Base-by-base conservation (phyloP, 2,329 filamentous ascomycete species). In the Colletotrichum nymphaeae region DNA sequence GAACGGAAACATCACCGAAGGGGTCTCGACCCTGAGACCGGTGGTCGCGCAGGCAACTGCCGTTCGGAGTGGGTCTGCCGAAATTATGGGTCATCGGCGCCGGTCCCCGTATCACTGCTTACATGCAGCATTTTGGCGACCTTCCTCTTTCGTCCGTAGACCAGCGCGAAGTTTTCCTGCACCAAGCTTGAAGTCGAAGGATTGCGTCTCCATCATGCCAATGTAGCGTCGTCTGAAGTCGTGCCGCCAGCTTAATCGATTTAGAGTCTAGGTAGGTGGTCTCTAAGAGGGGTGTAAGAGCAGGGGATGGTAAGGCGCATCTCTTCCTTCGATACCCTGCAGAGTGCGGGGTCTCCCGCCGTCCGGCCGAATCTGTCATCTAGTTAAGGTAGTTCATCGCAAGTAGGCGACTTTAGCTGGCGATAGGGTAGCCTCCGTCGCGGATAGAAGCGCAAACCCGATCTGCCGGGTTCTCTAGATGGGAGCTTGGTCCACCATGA, bases 341-440 rank as follows among this genome's bases (percentile, higher is more conserved):
- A 57, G 9, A 62, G 46, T 70, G 71, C 71, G 71, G 58, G 66
- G 70, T 63, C 56, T 63, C 26, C 65, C 59, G 56, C 14, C 14
- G 16, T 58, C 24, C 63, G 52, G 52, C 52, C 24, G 63, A 57
- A 49, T 30, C 12, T 42, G 5, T 56, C n/a, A n/a, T 35, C 30
- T 55, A 14, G 11, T 32, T 11, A 32, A 32, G 30, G 30, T 32
- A 32, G 30, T 57, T 24, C 14, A 49, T 63, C 35, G 7, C 16
- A 26, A 46, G 16, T n/a, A 24, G 24, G 16, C 19, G 12, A 22
- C 24, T 30, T 28, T 42, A 30, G 30, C n/a, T 52, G 28, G 9
- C 16, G 42, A 55, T 60, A 37, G 28, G 65, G 56, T 30, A 55
- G 24, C 14, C 14, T 32, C 14, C 22, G 22, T 30, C 22, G 42